Evolutionary conservation across 805 yeast genomes (phyloP).

Genomic region (Candida odintsovae): DNA sequence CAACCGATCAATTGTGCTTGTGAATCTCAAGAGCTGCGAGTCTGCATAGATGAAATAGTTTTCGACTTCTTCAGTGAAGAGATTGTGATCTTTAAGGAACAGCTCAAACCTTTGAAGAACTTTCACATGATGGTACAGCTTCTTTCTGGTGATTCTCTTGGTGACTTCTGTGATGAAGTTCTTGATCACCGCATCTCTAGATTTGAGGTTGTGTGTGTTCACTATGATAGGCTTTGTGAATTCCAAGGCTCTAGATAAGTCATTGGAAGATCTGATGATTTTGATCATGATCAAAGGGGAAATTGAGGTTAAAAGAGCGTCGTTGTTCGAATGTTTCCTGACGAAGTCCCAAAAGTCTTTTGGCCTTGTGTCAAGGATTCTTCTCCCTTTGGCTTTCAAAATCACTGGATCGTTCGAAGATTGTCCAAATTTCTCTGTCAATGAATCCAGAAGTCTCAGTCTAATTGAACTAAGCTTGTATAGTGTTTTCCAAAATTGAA

Average conservation of each 20-base stretch:
- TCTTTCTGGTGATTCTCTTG: not conserved
- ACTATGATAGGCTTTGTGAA: slow-evolving; percentile 1
- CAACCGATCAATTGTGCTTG: slow-evolving; percentile 8
- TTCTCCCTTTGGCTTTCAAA: slow-evolving; percentile 5
- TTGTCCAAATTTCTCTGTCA: not conserved
- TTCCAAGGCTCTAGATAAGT: slow-evolving; percentile 2
- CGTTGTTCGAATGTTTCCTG: slow-evolving; percentile 3
- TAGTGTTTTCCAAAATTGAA: slow-evolving; percentile 12
- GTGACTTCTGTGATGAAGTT: slow-evolving; percentile 2
- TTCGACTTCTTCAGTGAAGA: slow-evolving; percentile 6
- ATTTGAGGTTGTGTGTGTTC: not conserved
- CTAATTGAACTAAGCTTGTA: slow-evolving; percentile 8
- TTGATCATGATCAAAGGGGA: slow-evolving; percentile 10
- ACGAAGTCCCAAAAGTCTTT: slow-evolving; percentile 11
- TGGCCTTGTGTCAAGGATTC: slow-evolving; percentile 5
- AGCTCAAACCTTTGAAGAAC: slow-evolving; percentile 10
- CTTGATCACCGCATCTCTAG: not conserved
- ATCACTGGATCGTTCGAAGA: slow-evolving; percentile 1
- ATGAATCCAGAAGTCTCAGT: not conserved
- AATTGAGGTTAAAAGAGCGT: slow-evolving; percentile 2
- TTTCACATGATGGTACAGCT: slow-evolving; percentile 4
- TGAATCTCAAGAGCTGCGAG: slow-evolving; percentile 4
- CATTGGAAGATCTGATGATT: slow-evolving; percentile 3
- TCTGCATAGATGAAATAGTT: slow-evolving; percentile 15
- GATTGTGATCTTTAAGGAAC: slow-evolving; percentile 2